Base-by-base conservation (phyloP, 2,329 filamentous ascomycete species). In the Colletotrichum liriopes region DNA sequence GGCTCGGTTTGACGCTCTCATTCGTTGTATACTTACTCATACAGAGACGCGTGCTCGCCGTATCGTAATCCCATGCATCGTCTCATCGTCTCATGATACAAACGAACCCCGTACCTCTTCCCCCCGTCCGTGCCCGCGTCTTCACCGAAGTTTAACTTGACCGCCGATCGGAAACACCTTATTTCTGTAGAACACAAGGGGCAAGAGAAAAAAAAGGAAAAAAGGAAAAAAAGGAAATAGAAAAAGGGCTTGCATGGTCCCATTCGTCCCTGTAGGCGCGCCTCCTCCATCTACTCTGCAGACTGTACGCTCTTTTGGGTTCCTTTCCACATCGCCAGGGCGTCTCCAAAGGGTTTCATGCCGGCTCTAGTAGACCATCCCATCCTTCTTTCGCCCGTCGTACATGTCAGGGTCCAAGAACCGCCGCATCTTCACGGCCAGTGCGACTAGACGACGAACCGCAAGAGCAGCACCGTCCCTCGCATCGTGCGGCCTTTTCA, bases 81-180 rank as follows among this genome's bases (percentile, higher is more conserved):
- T 35, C 51, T 18, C 29, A 54, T 35, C 51, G 3, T 20, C 29
- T 37, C 52, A 37, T n/a, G 52, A 37, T 23, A 37, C 29, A 37
- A n/a, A 32, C 26, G 6, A 37, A 37, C 47, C 47, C 47, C 23
- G 5, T 20, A 5, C 23, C n/a, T 12, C 12, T 1, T 23, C 23
- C 12, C n/a, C 47, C 56, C 16, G 60, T 29, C 41, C 12, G 51
- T 58, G 52, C 35, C 51, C 35, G 32, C 23, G 32, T 58, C 32
- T 62, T 58, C 37, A 64, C 52, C 69, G 45, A 72, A 63, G 52
- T 43, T 59, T 69, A 69, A 55, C 69, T 64, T 59, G 65, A 69
- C 69, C 69, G 59, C 69, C 59, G 65, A 64, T 64, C 69, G 52
- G 59, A 59, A 56, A 62, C 56, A 54, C 60, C 41, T 41, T 62